Evolutionary conservation across 208 protist species (phyloP), one percentile per base, ranked within the genome.

Genomic region (Leishmania mexicana): DNA sequence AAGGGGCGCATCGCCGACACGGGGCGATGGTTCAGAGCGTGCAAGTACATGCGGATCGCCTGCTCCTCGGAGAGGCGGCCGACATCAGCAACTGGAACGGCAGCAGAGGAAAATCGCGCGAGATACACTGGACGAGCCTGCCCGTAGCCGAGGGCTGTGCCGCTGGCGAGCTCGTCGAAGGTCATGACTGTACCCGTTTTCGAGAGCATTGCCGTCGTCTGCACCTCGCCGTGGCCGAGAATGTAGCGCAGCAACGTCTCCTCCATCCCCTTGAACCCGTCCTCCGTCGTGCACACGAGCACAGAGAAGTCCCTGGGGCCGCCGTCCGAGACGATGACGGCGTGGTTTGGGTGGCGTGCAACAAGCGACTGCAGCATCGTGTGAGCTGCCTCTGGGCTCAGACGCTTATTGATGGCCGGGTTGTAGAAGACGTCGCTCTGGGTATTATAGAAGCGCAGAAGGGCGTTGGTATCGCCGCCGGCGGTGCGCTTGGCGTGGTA

Each of bases 141-240:
- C n/a, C 75, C 73, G 79, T 71, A 93, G 68, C 54, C 81, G 76
- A 72, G 88, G 83, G 53, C 86, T 80, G 57, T 81, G 17, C 81
- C 80, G 62, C 89, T 80, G 0, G 87, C 92, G 45, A 97, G 84
- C 62, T 97, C 93, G 80, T 97, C 92, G 78, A 97, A 97, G 11
- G 95, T 97, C 92, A 97, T 95, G 47, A 97, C 91, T 47, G 90
- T 90, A 24, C 95, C 95, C 24, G 92, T 95, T 71, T 89, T 92
- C 19, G 92, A 83, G 1, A 97, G 83, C 88, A 93, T 87, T 35
- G 93, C 91, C 15, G 85, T 90, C 10, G 95, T 97, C 47, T 93
- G 95, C 31, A 93, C 95, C 31, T 89, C 86, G 7, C 95, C 93
- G 83, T 90, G 87, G 35, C 96, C 93, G 21, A 96, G 86, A 60